Base-by-base conservation (phyloP, 495 filamentous ascomycete species). In the Peziza echinospora region DNA sequence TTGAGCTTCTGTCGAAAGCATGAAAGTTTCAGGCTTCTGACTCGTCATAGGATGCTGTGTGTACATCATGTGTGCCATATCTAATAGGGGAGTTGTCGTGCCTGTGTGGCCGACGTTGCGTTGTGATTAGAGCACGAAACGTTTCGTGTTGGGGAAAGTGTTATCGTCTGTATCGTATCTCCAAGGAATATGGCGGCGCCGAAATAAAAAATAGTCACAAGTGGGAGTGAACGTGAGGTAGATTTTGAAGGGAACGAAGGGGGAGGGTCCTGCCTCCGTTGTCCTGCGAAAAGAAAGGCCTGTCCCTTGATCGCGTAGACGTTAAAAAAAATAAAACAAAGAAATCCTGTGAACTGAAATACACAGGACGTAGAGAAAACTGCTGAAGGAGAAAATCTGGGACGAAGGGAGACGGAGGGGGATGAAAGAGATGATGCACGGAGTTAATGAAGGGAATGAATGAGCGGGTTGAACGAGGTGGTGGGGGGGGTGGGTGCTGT, bases 11-110 rank as follows among this genome's bases (percentile, higher is more conserved):
- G 77, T 82, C 53, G 84, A 92, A 52, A 97, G 73, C 82, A 96
- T 87, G 57, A 97, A 97, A 5, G 89, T 97, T 69, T 96, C 89
- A 42, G 89, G 89, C 62, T 92, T 92, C 63, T 93, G 86, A 41
- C 57, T 56, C 43, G 55, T 54, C 42, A 58, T 49, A 41, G 50
- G 51, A 41, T 60, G 56, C 19, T 60, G 57, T 53, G 42, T 56
- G 46, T 60, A 60, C 56, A 60, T 60, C 46, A 60, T 24, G 41
- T 60, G 57, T 16, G 57, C 57, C 57, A 60, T 60, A 46, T 16
- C 47, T 5, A 19, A 21, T 43, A 43, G 21, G 41, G n/a, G 21
- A 43, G 41, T 43, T 43, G 41, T 21, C n/a, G n/a, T 43, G 41
- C 16, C 21, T 11, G 10, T 13, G 16, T 52, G 53, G 54, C 53